A percentile compares a stretch with the other conserved stretches of the same genome.
Evolutionary conservation across 805 yeast genomes (phyloP).

Genomic region (Monosporozyma unispora): DNA sequence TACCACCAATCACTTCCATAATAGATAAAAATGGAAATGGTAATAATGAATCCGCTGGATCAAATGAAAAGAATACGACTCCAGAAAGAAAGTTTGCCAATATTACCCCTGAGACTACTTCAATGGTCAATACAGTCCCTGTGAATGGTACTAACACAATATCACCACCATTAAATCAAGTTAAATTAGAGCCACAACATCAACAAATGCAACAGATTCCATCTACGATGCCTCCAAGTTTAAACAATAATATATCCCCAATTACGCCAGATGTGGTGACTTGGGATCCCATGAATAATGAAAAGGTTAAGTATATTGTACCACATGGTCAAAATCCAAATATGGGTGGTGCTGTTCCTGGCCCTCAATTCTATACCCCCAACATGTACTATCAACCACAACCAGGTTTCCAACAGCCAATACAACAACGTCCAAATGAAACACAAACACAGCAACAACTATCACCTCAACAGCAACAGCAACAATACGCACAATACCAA

Average conservation of each 20-base stretch:
- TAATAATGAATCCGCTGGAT: not conserved
- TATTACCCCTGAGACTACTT: not conserved
- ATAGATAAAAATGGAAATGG: not conserved
- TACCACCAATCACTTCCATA: conserved; percentile 8
- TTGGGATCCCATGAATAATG: not conserved
- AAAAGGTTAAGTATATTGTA: no score
- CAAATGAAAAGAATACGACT: not conserved
- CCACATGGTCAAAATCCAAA: not conserved
- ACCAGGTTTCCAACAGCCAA: not conserved
- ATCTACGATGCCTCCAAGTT: not conserved
- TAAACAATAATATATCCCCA: not conserved
- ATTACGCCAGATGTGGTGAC: not conserved
- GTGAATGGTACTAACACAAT: no score
- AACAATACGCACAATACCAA: not conserved
- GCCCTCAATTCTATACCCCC: not conserved
- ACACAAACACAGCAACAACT: not conserved
- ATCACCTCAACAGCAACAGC: not conserved
- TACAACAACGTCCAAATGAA: not conserved
- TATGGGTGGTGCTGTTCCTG: not conserved
- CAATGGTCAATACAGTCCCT: not conserved
- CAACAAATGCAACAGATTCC: not conserved
- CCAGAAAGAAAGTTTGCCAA: not conserved
- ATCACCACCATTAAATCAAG: not conserved
- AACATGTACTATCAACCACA: not conserved
- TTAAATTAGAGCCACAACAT: not conserved